These are phyloP conservation scores for Mycena belliarum DNA, from an alignment of 768 basidiomycete species.

Conservation along the genomic window DNA sequence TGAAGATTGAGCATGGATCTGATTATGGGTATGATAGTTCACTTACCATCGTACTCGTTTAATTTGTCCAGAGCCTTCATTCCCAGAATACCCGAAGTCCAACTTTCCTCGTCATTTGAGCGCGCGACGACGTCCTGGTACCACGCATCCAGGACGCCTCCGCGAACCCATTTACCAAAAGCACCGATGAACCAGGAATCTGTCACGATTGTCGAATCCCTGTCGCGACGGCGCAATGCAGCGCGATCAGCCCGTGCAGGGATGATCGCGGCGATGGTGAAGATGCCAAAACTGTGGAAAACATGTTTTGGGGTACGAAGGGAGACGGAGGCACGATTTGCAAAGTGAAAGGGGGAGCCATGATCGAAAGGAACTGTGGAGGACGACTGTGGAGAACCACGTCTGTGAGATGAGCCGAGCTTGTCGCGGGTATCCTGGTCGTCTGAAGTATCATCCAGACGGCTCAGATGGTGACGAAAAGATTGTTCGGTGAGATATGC, in stretches of 20 bases:
- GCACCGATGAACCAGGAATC: conserved; percentile 91
- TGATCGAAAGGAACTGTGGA: conserved; percentile 34
- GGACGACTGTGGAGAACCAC: conserved; percentile 24
- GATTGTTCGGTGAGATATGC: conserved; percentile 96
- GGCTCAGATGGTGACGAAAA: conserved; percentile 90
- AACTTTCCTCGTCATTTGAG: conserved; percentile 69
- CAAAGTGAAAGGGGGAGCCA: conserved; percentile 74
- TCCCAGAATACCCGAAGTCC: conserved; percentile 75
- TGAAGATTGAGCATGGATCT: conserved; percentile 13
- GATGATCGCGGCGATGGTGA: conserved; percentile 80
- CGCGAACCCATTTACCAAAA: conserved; percentile 91
- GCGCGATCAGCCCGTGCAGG: conserved; percentile 40
- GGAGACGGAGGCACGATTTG: conserved; percentile 89
- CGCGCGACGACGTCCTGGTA: conserved; percentile 67
- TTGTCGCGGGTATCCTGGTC: conserved; percentile 38
- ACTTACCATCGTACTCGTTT: conserved; percentile 64
- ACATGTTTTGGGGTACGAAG: conserved; percentile 89
- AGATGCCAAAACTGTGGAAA: conserved; percentile 84
- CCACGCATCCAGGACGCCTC: conserved; percentile 80
- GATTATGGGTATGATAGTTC: conserved; percentile 22
- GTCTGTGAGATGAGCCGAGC: conserved; percentile 28
- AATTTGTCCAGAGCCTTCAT: conserved; percentile 73
- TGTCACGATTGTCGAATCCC: conserved; percentile 54
- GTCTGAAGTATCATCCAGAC: conserved; percentile 70
- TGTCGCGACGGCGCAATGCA: conserved; percentile 34